Conservation (phyloP, 2,329 filamentous ascomycete species). For the Sordariomycetes sp. region DNA sequence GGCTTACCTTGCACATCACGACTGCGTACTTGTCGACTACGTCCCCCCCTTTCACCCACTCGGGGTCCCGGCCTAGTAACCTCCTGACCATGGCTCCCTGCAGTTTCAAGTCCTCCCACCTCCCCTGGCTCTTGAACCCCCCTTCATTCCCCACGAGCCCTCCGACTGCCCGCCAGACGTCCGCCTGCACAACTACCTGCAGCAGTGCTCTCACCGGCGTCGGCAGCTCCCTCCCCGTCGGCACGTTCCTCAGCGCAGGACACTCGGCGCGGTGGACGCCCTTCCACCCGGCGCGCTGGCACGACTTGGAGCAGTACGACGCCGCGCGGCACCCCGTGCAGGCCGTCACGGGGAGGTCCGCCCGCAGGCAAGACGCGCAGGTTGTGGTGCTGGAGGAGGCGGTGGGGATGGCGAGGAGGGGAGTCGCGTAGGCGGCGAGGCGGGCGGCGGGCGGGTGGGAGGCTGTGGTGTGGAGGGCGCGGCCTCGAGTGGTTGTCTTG, state of each 20-base stretch:
- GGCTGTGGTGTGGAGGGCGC: slow-evolving; percentile 28
- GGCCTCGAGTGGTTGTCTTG: slow-evolving; percentile 20
- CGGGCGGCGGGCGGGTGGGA: slow-evolving; percentile 28
- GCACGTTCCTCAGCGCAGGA: slow-evolving; percentile 25
- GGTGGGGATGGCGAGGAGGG: slow-evolving; percentile 33
- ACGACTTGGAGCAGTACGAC: slow-evolving; percentile 38
- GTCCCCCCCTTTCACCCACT: slow-evolving; percentile 19
- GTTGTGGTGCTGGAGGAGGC: slow-evolving; percentile 23
- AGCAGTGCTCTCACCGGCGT: slow-evolving; percentile 41
- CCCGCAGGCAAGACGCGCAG: slow-evolving; percentile 36
- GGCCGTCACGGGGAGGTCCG: slow-evolving; percentile 14
- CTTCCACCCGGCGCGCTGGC: slow-evolving; percentile 42
- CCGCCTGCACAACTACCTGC: slow-evolving; percentile 29
- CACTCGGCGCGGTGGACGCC: slow-evolving; percentile 41
- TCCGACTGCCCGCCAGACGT: slow-evolving; percentile 18
- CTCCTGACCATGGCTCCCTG: slow-evolving; percentile 35
- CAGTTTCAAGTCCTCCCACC: slow-evolving; percentile 33
- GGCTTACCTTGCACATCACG: slow-evolving; percentile 38
- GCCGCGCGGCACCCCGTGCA: slow-evolving; percentile 41
- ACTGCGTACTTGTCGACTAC: slow-evolving; percentile 26
- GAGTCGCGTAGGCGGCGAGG: slow-evolving; percentile 29
- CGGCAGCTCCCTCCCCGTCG: slow-evolving; percentile 26
- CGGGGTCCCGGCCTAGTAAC: slow-evolving; percentile 26
- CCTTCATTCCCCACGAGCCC: slow-evolving; percentile 33
- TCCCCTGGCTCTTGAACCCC: slow-evolving; percentile 17